Evolutionary conservation across 2,329 filamentous ascomycete species (phyloP), one percentile per base, ranked within the genome.

Genomic region (Neoscytalidium dimidiatum): DNA sequence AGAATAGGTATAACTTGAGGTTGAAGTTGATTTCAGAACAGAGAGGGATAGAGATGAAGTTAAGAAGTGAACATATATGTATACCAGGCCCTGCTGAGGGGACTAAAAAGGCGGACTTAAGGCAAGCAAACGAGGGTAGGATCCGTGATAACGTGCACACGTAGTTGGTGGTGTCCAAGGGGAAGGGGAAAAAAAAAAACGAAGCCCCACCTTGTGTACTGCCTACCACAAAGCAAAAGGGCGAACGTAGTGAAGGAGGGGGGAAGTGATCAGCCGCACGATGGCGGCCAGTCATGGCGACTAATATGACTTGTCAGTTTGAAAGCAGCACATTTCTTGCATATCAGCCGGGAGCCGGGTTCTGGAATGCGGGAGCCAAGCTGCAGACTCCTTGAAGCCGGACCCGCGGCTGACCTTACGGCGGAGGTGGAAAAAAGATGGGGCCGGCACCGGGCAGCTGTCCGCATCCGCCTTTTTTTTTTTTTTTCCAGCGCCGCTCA

Each of bases 371-470:
- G 23, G 4, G 21, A n/a, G 53, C 53, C 53, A 44, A 58, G 53
- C 35, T 19, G 53, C 53, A 17, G 17, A 19, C n/a, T 58, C 35
- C 53, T 44, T n/a, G 53, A 53, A 44, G 23, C 46, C 23, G 14
- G 23, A 51, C 23, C 5, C 19, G 46, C 53, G n/a, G 43, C 38
- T 21, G 53, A 44, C 26, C 53, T 60, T 60, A 60, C 56, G 41
- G 56, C 56, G 56, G 56, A 60, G 56, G 56, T 60, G 56, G 21
- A 46, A 13, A 33, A 46, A 46, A 60, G 56, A 60, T 46, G 56
- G 56, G 41, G 41, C 53, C 17, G 19, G 35, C 53, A 35, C 35
- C 21, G 17, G 53, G 11, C 23, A 26, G 44, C n/a, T n/a, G n/a
- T n/a, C n/a, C n/a, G n/a, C n/a, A n/a, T n/a, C n/a, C n/a, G n/a